Base-by-base conservation (phyloP, 1,284 basidiomycete species). In the Ceratobasidium sp. region DNA sequence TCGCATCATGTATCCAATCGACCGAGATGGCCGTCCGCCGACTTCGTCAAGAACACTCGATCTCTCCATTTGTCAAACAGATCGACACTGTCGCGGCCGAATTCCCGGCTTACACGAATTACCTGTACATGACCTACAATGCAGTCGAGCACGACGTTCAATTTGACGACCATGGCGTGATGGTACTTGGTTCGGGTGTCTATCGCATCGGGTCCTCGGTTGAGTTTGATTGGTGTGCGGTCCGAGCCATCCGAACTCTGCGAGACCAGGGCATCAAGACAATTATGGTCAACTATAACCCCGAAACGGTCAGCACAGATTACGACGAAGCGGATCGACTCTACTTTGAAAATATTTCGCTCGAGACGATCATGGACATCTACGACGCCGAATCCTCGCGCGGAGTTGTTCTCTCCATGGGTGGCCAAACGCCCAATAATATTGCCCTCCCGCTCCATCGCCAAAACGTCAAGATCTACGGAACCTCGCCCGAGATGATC, bases 221-320 rank as follows among this genome's bases (percentile, higher is more conserved):
- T 79, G 97, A 99, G 81, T 99, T 99, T 80, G 96, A 99, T 79
- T 99, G 96, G 97, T 99, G 96, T 80, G 96, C 96, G 20, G 97
- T 99, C 58, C 90, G 96, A 60, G 94, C 96, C 31, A 98, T 98
- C 79, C 85, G 96, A 73, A 98, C 96, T 0, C 84, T 99, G 47
- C 93, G 96, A 70, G 91, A 96, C 50, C 90, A 92, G 77, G 95
- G 95, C n/a, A 83, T 94, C 73, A 94, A 94, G 77, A 98, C 97
- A 7, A 88, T 98, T 81, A 99, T 98, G 97, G 92, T 99, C 81
- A 99, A 98, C 83, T 98, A 98, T 82, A 98, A 98, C 79, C 96
- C 96, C 27, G 97, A 99, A 82, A 99, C 96, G 0, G 96, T 99
- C 77, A 95, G 93, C 77, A 98, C 97, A 53, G 97, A 99, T 79